Evolutionary conservation across 805 yeast genomes (phyloP), one percentile per base, ranked within the genome.

Genomic region (Deakozyma indianensis): DNA sequence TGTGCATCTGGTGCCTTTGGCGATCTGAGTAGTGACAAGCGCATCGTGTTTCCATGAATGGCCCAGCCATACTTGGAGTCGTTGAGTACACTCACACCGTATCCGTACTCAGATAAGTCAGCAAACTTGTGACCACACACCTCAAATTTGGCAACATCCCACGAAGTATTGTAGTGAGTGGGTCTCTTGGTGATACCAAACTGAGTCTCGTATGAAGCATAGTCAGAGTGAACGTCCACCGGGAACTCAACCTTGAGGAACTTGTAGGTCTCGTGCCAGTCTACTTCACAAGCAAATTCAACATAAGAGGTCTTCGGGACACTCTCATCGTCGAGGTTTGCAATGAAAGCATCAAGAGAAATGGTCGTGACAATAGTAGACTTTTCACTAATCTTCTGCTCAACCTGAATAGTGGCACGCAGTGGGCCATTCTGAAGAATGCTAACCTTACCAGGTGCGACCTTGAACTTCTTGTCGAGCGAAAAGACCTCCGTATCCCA

Each of bases 71-170:
- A 90, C 62, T 90, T 90, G 58, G 79, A 74, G 63, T 86, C 80
- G 60, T 88, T 90, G 56, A 90, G 59, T 16, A 90, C 65, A 0
- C 94, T 72, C 11, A 87, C 95, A 58, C 98, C 98, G 57, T 85
- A 88, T 50, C 74, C 75, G 61, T 69, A 75, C 56, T 86, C 97
- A 22, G 94, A 82, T 55, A 83, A 78, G 60, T 90, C 98, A 54
- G 94, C 90, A 65, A 85, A 90, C 58, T 84, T 84, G 62, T 92
- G 98, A 56, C 83, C 86, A 57, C 95, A 84, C 9, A 87, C 95
- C 64, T 90, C 98, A 62, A 90, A 90, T 61, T 87, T 88, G 47
- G 97, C 97, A 27, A 82, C 81, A 57, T 90, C 98, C 97, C 97
- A 90, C 0, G 85, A 69, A 0, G 98, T 90, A 60, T 90, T 92